Evolutionary conservation across 352 stramenopile genomes (phyloP).

Genomic region (Phytophthora litchii): DNA sequence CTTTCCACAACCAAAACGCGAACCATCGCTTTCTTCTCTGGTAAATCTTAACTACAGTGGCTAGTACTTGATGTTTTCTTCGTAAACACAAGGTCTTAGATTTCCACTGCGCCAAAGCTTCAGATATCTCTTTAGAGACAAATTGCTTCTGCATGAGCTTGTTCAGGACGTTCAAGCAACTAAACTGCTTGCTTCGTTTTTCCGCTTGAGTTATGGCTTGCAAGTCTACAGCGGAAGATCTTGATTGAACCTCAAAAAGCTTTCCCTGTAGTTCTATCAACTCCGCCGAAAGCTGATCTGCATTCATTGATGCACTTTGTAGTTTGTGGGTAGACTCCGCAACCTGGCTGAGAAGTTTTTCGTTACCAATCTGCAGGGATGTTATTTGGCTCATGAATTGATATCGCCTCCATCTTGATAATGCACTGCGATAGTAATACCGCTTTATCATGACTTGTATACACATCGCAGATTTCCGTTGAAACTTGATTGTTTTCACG

Average conservation of each 20-base stretch:
- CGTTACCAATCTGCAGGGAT: conserved; percentile 11
- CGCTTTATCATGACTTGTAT: conserved; percentile 10
- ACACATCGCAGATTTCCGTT: conserved; percentile 8
- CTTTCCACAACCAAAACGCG: conserved; percentile 41
- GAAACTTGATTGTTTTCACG: conserved; percentile 4
- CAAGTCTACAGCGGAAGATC: conserved; percentile 2
- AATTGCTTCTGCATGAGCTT: conserved; percentile 23
- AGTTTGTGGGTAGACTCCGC: conserved; percentile 12
- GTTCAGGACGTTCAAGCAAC: conserved; percentile 8
- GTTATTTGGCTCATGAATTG: conserved; percentile 21
- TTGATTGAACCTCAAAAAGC: conserved; percentile 18
- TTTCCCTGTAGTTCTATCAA: conserved; percentile 23
- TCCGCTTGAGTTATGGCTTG: conserved; percentile 1
- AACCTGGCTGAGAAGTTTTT: conserved; percentile 12
- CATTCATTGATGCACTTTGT: conserved; percentile 13
- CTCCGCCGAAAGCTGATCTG: conserved; percentile 24
- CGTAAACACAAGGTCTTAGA: background rate
- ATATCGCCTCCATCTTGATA: conserved; percentile 37
- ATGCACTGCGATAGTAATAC: conserved; percentile 20
- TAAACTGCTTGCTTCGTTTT: conserved; percentile 7
- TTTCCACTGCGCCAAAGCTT: conserved; percentile 41
- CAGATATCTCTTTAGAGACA: conserved; percentile 17
- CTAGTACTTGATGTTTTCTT: conserved; percentile 15
- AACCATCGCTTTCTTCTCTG: conserved; percentile 17
- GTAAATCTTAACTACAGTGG: conserved; percentile 20